Conservation (phyloP, 306 rosid genomes). For the Lathyrus sativus region DNA sequence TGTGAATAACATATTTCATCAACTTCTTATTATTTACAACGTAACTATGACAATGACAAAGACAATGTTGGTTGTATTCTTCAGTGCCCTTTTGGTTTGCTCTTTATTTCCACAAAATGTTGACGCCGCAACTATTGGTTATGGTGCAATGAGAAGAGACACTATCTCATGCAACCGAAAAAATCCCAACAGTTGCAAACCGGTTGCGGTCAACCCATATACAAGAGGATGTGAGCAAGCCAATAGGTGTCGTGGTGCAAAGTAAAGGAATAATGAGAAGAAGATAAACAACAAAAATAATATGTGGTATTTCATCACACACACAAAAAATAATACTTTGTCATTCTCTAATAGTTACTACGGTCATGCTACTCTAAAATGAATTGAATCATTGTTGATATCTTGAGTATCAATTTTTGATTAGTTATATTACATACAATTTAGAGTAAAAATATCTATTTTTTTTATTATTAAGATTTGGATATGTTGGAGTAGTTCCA, state of each 20-base stretch:
- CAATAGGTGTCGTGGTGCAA: not conserved
- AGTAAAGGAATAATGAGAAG: not conserved
- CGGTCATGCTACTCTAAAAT: not conserved
- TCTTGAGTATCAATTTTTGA: not conserved
- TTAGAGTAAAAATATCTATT: not conserved
- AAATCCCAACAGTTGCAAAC: not conserved
- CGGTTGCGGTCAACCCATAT: not conserved
- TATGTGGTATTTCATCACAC: too few relatives aligned
- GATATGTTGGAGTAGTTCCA: not conserved
- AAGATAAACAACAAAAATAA: too few relatives aligned
- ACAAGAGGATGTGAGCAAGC: not conserved
- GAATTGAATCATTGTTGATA: not conserved
- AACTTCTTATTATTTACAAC: not conserved
- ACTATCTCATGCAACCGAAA: not conserved
- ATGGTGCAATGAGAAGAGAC: not conserved
- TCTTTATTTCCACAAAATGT: not conserved
- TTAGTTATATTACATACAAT: not conserved
- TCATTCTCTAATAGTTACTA: not conserved
- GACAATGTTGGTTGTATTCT: not conserved
- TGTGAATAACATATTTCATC: not conserved
- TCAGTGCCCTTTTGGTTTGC: not conserved
- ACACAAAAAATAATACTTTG: too few relatives aligned
- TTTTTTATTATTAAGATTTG: not conserved
- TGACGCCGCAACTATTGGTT: fast-evolving
- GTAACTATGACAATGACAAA: conserved; percentile 22